Evolutionary conservation across 2,329 filamentous ascomycete genomes (phyloP).

Genomic region (Penicillium freii): DNA sequence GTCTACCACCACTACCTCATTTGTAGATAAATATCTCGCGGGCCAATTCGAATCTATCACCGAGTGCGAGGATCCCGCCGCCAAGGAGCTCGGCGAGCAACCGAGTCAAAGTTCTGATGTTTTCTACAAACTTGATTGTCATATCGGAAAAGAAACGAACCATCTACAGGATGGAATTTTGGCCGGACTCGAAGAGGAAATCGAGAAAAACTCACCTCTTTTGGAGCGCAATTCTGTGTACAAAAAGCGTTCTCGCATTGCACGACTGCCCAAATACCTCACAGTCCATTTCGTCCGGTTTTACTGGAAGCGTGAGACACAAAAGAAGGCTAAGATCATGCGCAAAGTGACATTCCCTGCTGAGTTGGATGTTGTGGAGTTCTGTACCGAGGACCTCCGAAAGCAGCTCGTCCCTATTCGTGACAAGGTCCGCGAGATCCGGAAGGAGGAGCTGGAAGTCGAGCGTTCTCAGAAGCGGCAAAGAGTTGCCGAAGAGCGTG

Average conservation of each 20-base stretch:
- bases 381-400: conserved; percentile 87
- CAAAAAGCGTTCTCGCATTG: conserved; percentile 87
- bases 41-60: conserved; percentile 76
- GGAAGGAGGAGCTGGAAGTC: conserved; percentile 92
- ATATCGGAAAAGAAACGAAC: conserved; percentile 84
- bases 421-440: conserved; percentile 91
- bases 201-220: conserved; percentile 81
- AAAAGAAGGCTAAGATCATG: conserved; percentile 99
- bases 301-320: conserved; percentile 92
- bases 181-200: conserved; percentile 77
- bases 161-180: conserved; percentile 86
- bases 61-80: conserved; percentile 78
- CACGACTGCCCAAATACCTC: conserved; percentile 88
- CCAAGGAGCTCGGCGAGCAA: conserved; percentile 71
- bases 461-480: conserved; percentile 89
- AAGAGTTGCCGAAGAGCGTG: conserved; percentile 64
- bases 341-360: conserved; percentile 95
- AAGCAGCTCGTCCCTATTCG: conserved; percentile 84
- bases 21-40: conserved; percentile 87
- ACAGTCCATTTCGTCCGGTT: conserved; percentile 98
- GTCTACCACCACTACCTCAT: conserved; percentile 59
- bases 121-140: conserved; percentile 93
- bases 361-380: conserved; percentile 89
- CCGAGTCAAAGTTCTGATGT: conserved; percentile 65
- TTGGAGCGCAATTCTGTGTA: conserved; percentile 78